Evolutionary conservation across 2,329 filamentous ascomycete species (phyloP).

Genomic region (Allantophomopsis cytisporea): DNA sequence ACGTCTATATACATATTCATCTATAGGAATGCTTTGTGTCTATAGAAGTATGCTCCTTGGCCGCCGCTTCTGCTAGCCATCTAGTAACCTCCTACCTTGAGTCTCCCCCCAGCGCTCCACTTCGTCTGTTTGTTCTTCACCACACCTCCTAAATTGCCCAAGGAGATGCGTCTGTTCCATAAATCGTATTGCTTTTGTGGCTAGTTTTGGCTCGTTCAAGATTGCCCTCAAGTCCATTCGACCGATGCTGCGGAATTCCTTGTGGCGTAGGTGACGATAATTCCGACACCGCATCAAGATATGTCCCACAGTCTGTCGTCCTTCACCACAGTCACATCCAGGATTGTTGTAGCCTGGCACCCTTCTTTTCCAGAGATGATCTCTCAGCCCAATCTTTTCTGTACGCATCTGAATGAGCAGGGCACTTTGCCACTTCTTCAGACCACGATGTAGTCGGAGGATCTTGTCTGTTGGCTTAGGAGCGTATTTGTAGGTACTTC

Average conservation of each 20-base stretch:
- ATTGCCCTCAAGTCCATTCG: slow-evolving; percentile 5
- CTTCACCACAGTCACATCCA: slow-evolving; percentile 5
- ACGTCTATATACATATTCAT: slow-evolving; percentile 6
- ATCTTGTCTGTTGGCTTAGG: slow-evolving; percentile 3
- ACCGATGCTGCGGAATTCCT: slow-evolving; percentile 1
- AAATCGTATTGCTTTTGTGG: slow-evolving; percentile 4
- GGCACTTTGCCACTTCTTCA: slow-evolving; percentile 5
- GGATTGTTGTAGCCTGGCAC: slow-evolving; percentile 5
- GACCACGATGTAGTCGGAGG: slow-evolving; percentile 4
- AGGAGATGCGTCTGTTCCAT: slow-evolving; percentile 5
- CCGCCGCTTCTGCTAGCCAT: slow-evolving; percentile 5
- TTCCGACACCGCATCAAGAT: too few relatives aligned
- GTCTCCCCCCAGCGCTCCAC: slow-evolving; percentile 5
- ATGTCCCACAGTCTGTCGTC: slow-evolving; percentile 6
- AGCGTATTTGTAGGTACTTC: slow-evolving; percentile 5
- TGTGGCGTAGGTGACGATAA: slow-evolving; percentile 3
- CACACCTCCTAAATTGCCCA: slow-evolving; percentile 5
- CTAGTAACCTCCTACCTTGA: slow-evolving; percentile 4
- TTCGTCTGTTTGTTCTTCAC: slow-evolving; percentile 4
- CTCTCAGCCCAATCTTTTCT: slow-evolving; percentile 7
- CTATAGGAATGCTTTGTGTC: slow-evolving; percentile 1
- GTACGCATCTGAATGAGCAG: slow-evolving; percentile 8
- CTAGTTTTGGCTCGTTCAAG: slow-evolving; percentile 5
- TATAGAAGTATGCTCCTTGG: slow-evolving; percentile 2
- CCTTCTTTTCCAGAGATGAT: slow-evolving; percentile 5